Evolutionary conservation across 441 rosid genomes (phyloP), one percentile per base, ranked within the genome.

Genomic region (Adansonia madagascariensis): DNA sequence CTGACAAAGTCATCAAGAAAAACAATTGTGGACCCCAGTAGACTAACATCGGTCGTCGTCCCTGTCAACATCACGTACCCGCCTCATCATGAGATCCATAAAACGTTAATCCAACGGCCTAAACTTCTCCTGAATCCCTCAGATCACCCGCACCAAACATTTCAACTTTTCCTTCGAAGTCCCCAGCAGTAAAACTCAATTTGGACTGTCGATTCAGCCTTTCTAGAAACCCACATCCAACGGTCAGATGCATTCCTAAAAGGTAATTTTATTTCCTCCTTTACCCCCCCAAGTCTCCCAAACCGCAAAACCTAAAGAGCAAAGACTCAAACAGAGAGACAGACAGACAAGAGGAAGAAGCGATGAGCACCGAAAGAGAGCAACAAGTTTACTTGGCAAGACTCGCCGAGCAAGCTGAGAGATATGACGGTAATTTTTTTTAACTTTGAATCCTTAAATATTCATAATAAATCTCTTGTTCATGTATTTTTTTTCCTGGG

Each of bases 331-430:
- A 67, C 7, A 17, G 64, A 73, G 82, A 75, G 46, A 18, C 61
- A 74, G 35, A 2, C 72, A 67, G 73, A 74, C 60, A 73, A 3
- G 8, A 65, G 70, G 73, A 39, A 74, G 71, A 14, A 67, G 80
- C 57, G 53, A 89, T 88, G 97, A 93, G 86, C 88, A 91, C 78
- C 76, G 98, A 90, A 81, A 91, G 98, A 69, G 98, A 91, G 85
- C 90, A 84, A 73, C 89, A 77, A 67, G 95, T 94, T 59, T 94
- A 94, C 91, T 82, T 80, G 85, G 98, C 97, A 8, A 89, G 89
- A 75, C 93, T 94, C 64, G 94, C 95, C 2, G 98, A 94, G 92
- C 98, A 94, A 84, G 96, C 98, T 53, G 98, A 92, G 82, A 75
- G 95, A 83, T 91, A 94, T 77, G 97, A 92, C 73, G 97, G 97